These are phyloP conservation scores for Zygosaccharomyces siamensis DNA, from an alignment of 805 yeast genomes.

Conservation along the genomic window DNA sequence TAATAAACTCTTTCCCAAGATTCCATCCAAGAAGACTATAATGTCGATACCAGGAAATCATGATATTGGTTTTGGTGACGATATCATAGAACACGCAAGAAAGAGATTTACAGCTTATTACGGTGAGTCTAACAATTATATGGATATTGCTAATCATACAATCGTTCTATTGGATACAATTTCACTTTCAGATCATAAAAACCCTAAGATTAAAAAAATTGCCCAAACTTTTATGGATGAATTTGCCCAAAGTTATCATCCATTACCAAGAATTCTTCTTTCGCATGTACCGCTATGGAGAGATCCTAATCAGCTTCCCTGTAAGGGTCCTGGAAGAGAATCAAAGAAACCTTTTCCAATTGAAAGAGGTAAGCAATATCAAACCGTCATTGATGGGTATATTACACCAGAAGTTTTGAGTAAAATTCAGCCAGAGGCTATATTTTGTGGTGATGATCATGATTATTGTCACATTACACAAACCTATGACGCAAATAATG, in stretches of 20 bases:
- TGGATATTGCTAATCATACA: constrained; percentile 63
- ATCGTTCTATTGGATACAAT: constrained; percentile 77
- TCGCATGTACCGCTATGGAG: constrained; percentile 88
- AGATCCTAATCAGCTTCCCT: constrained; percentile 51
- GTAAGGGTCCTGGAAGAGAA: constrained; percentile 74
- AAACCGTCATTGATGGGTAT: constrained; percentile 71
- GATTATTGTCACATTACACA: constrained; percentile 85
- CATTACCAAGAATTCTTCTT: constrained; percentile 60
- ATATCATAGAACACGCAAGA: constrained; percentile 51
- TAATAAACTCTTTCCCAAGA: constrained; percentile 56
- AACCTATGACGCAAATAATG: constrained; percentile 25
- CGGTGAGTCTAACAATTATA: constrained; percentile 58
- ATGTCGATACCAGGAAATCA: constrained; percentile 84
- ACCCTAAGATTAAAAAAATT: constrained; percentile 41
- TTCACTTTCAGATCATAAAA: constrained; percentile 59
- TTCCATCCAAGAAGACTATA: constrained; percentile 41
- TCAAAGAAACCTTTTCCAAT: constrained; percentile 61
- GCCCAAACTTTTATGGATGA: constrained; percentile 50
- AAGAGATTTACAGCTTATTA: constrained; percentile 65
- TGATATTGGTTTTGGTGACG: constrained; percentile 89
- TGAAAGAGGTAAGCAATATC: constrained; percentile 76
- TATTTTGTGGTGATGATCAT: constrained; percentile 95
- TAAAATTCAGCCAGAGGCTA: constrained; percentile 56
- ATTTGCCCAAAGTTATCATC: constrained; percentile 29
- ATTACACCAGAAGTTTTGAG: constrained; percentile 55